Conservation (phyloP, 139 green algal genomes). For the Chlamydomonas sphaeroides region DNA sequence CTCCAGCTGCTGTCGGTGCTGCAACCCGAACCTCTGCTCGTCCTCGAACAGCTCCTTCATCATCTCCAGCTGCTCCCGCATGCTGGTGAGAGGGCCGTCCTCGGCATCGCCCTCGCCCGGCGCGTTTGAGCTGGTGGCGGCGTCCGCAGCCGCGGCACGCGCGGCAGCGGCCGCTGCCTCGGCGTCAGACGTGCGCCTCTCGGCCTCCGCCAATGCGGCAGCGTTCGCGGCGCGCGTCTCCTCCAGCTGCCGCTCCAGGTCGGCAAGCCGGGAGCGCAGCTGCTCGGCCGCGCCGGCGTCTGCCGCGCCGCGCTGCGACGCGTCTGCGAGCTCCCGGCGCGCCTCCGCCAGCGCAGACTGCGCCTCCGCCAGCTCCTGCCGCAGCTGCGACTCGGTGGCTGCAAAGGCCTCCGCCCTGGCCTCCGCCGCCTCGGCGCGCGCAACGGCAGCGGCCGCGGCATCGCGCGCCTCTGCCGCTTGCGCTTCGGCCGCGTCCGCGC, state of each 20-base stretch:
- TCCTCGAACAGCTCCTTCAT: conserved; percentile 60
- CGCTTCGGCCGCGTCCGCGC: background rate
- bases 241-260: conserved; percentile 22
- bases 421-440: background rate
- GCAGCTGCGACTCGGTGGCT: background rate
- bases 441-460: background rate
- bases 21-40: conserved; percentile 47
- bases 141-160: background rate
- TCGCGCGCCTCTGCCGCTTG: background rate
- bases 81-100: conserved; percentile 31
- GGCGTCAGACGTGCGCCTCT: background rate
- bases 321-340: background rate
- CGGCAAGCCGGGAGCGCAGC: background rate
- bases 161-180: conserved; percentile 14
- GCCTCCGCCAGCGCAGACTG: conserved; percentile 10
- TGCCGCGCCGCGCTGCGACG: background rate
- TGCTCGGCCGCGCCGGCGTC: background rate
- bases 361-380: conserved; percentile 4
- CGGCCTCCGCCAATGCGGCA: too few species aligned
- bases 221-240: background rate
- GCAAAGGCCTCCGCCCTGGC: background rate
- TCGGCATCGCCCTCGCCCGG: background rate
- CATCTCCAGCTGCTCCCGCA: conserved; percentile 57
- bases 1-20: conserved; percentile 30
- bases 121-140: background rate